Conservation (phyloP, 768 basidiomycete genomes). For the Lactifluus echinatus region DNA sequence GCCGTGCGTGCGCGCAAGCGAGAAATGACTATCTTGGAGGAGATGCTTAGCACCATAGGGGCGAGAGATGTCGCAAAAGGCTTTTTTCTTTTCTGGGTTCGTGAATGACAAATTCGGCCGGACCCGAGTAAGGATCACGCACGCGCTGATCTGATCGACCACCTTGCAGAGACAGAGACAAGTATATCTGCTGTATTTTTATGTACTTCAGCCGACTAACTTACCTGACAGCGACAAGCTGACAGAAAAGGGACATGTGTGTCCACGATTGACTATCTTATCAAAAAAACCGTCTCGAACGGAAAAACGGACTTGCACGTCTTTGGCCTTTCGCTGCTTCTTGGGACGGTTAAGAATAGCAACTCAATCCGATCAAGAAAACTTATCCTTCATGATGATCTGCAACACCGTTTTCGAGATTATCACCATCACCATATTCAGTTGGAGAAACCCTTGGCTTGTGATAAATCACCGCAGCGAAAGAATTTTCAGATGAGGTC, state of each 20-base stretch:
- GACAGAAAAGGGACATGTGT: neutral
- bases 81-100: no score
- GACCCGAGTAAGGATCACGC: neutral
- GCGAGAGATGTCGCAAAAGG: no score
- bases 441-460: no score
- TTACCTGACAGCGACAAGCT: neutral
- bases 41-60: no score
- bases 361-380: neutral
- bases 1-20: neutral
- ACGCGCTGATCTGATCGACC: neutral
- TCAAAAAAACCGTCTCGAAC: neutral
- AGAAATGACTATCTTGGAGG: no score
- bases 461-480: neutral
- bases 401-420: neutral
- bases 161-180: neutral
- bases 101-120: neutral
- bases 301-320: no score
- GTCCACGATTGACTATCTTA: slow-evolving; percentile 4
- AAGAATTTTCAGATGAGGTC: no score
- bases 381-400: no score
- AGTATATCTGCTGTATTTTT: no score
- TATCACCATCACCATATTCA: no score
- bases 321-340: neutral
- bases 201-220: no score
- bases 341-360: neutral